Evolutionary conservation across 1,139 yeast genomes (phyloP).

Genomic region (Taphrina communis): DNA sequence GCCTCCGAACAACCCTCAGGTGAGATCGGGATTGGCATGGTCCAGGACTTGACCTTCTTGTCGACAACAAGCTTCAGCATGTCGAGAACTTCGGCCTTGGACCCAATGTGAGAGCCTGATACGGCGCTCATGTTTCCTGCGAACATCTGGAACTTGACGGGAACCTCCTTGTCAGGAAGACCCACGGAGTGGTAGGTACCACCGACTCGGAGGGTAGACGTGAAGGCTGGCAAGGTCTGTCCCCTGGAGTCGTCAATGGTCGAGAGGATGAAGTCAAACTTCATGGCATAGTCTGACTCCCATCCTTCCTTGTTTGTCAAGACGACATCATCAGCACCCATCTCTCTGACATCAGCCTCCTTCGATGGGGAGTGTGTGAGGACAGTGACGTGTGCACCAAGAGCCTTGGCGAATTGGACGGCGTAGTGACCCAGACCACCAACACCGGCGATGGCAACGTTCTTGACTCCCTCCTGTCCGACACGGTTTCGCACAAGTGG

Average conservation of each 20-base stretch:
- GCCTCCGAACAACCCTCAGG: constrained; percentile 45
- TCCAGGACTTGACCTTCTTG: constrained; percentile 46
- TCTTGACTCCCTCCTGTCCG: constrained; percentile 51
- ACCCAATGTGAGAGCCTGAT: constrained; percentile 46
- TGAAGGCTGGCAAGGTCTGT: constrained; percentile 48
- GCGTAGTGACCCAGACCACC: constrained; percentile 68
- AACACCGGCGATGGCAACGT: constrained; percentile 62
- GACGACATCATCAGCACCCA: constrained; percentile 58
- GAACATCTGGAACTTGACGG: constrained; percentile 44
- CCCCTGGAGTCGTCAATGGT: constrained; percentile 48
- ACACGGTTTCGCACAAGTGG: constrained; percentile 63
- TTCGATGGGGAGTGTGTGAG: constrained; percentile 58
- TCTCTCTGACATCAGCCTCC: constrained; percentile 56
- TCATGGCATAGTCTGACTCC: constrained; percentile 44
- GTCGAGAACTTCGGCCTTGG: constrained; percentile 44
- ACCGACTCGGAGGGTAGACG: constrained; percentile 47
- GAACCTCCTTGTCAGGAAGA: constrained; percentile 46
- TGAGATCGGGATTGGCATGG: constrained; percentile 44
- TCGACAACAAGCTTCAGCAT: constrained; percentile 46
- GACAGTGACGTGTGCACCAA: constrained; percentile 61
- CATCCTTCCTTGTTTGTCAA: constrained; percentile 53
- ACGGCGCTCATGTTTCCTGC: constrained; percentile 43
- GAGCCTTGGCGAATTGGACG: constrained; percentile 60
- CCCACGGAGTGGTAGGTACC: constrained; percentile 50
- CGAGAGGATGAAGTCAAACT: constrained; percentile 50